Percentiles rank a stretch among this genome's conserved stretches.
Conservation (phyloP, 2,329 filamentous ascomycete species). For the Escovopsis sp. region DNA sequence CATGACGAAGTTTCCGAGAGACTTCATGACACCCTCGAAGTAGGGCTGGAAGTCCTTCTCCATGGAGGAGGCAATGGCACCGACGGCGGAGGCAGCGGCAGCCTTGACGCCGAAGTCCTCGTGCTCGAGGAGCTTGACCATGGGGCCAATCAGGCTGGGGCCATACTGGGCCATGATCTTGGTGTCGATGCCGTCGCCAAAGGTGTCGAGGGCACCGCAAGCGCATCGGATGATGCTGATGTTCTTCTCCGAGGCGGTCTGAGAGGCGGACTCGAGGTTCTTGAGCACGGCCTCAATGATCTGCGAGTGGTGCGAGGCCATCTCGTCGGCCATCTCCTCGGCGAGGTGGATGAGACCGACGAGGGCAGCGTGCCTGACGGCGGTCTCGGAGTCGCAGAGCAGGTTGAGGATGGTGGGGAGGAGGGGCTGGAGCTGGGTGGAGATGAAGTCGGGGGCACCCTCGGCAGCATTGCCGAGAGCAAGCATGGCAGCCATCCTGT, state of each 20-base stretch:
- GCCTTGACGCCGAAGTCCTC: conserved; percentile 82
- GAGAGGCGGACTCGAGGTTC: conserved; percentile 72
- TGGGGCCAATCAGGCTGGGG: conserved; percentile 65
- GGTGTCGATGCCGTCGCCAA: conserved; percentile 75
- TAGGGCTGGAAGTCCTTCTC: conserved; percentile 77
- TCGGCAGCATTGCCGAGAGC: conserved; percentile 89
- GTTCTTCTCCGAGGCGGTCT: conserved; percentile 55
- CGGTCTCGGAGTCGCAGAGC: conserved; percentile 67
- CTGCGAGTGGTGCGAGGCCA: conserved; percentile 69
- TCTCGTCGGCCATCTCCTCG: conserved; percentile 84
- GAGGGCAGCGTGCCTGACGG: conserved; percentile 75
- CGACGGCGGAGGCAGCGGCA: conserved; percentile 74
- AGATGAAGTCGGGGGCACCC: conserved; percentile 93
- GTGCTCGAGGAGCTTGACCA: conserved; percentile 71
- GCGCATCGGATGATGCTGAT: conserved; percentile 78
- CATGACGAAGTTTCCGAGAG: conserved; percentile 68
- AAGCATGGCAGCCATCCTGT: conserved; percentile 80
- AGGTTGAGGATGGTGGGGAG: conserved; percentile 74
- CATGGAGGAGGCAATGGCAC: conserved; percentile 76
- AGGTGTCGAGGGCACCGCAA: conserved; percentile 79
- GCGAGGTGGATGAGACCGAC: conserved; percentile 80
- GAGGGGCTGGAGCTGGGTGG: conserved; percentile 75
- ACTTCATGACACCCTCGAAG: conserved; percentile 80
- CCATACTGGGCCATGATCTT: conserved; percentile 68
- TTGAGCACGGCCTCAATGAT: conserved; percentile 74